Conservation (phyloP, 305 asterid species). For the Rubia balearica region DNA sequence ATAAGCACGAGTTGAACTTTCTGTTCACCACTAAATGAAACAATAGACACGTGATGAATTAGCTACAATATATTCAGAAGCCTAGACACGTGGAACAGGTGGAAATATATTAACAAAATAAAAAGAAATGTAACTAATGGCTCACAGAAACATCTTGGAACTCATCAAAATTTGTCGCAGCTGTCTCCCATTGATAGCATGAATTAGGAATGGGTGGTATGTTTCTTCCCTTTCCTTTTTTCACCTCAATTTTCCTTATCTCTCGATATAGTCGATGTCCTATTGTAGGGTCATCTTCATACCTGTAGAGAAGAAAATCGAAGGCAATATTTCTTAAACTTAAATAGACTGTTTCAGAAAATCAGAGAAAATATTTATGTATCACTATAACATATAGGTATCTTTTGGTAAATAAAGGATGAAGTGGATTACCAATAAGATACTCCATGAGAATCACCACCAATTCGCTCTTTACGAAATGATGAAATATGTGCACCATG, state of each 20-base stretch:
- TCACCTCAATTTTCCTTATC: constrained; percentile 79
- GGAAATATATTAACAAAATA: not conserved
- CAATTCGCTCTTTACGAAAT: constrained; percentile 82
- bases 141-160: constrained; percentile 87
- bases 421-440: constrained; percentile 67
- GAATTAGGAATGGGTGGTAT: constrained; percentile 70
- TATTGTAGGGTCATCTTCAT: constrained; percentile 75
- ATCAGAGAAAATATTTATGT: constrained; percentile 6
- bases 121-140: constrained; percentile 16
- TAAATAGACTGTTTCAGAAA: constrained; percentile 4
- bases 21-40: not conserved
- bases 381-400: not conserved
- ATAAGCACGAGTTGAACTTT: not conserved
- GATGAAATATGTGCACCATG: constrained; percentile 62
- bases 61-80: not conserved
- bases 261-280: constrained; percentile 95
- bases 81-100: not conserved
- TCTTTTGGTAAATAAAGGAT: constrained; percentile 15
- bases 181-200: constrained; percentile 93
- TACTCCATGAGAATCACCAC: constrained; percentile 91
- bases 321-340: constrained; percentile 3
- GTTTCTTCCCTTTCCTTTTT: constrained; percentile 76
- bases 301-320: constrained; percentile 43
- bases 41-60: not conserved
- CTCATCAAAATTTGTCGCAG: constrained; percentile 88